Evolutionary conservation across 2,329 filamentous ascomycete genomes (phyloP).

Genomic region (Aciculosporium take): DNA sequence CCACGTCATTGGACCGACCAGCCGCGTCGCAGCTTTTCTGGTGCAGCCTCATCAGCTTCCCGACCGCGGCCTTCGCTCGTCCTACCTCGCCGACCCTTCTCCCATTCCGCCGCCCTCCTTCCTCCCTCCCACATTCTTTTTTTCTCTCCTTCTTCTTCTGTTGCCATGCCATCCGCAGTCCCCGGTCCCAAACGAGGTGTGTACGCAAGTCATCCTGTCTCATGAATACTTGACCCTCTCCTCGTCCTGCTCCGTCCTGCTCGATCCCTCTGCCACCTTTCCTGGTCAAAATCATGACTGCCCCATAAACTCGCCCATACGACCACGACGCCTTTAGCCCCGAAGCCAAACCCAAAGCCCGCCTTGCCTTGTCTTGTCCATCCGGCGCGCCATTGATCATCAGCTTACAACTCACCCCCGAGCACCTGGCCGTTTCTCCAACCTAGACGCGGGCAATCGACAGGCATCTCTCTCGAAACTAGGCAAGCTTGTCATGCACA

Average conservation of each 20-base stretch:
- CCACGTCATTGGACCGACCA: slow-evolving; percentile 2
- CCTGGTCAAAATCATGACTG: background rate
- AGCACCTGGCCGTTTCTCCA: slow-evolving; percentile 5
- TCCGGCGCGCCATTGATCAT: slow-evolving; percentile 7
- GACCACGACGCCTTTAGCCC: slow-evolving; percentile 4
- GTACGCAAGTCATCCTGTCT: slow-evolving; percentile 3
- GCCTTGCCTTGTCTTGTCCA: slow-evolving; percentile 4
- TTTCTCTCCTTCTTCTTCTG: slow-evolving; percentile 1
- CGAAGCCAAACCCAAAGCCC: too few species aligned
- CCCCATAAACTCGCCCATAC: background rate
- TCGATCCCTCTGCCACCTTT: background rate
- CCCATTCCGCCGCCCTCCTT: too few species aligned
- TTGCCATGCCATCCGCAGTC: slow-evolving; percentile 12
- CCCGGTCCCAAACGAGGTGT: slow-evolving; percentile 11
- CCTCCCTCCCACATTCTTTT: background rate
- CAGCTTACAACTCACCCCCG: slow-evolving; percentile 6
- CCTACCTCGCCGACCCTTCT: too few species aligned
- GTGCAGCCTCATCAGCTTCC: background rate
- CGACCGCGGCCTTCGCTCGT: background rate
- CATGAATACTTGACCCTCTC: background rate
- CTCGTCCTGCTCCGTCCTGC: background rate
- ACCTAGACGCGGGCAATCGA: slow-evolving; percentile 18
- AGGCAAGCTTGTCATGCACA: slow-evolving; percentile 33
- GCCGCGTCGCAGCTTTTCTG: background rate
- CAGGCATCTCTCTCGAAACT: slow-evolving; percentile 27